These are phyloP conservation scores for Cladosporium austrohemisphaericum DNA, from an alignment of 2,329 filamentous ascomycete genomes.

Conservation along the genomic window DNA sequence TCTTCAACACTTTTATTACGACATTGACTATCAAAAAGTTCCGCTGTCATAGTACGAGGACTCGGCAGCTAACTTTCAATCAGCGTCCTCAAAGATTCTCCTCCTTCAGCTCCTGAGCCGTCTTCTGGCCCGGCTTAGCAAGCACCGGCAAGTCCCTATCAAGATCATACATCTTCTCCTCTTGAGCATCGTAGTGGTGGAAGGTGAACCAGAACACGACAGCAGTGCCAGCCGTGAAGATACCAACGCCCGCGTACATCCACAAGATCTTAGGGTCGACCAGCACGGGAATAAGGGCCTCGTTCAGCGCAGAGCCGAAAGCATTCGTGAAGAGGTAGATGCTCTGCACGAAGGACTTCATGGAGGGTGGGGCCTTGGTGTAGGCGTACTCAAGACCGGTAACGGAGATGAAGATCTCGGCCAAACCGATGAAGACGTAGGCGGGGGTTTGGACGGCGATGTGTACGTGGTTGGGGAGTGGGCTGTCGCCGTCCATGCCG, in stretches of 20 bases:
- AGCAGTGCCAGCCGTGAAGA: slow-evolving; percentile 22
- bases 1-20: too few species aligned
- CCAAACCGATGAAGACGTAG: slow-evolving; percentile 44
- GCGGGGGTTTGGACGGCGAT: slow-evolving; percentile 45
- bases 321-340: slow-evolving; percentile 53
- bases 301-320: slow-evolving; percentile 57
- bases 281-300: slow-evolving; percentile 58
- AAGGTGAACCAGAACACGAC: slow-evolving; percentile 30
- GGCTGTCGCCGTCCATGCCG: slow-evolving; percentile 30
- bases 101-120: slow-evolving; percentile 3
- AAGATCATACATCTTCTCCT: slow-evolving; percentile 50
- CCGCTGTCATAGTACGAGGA: too few species aligned
- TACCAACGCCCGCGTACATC: slow-evolving; percentile 45
- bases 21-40: too few species aligned
- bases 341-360: slow-evolving; percentile 48
- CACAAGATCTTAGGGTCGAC: slow-evolving; percentile 63
- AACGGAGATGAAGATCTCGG: slow-evolving; percentile 46
- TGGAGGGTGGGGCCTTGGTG: slow-evolving; percentile 43
- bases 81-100: not conserved
- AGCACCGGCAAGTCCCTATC: slow-evolving; percentile 27
- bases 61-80: not conserved
- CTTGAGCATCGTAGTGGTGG: slow-evolving; percentile 44
- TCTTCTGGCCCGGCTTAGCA: slow-evolving; percentile 3
- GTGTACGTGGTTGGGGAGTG: slow-evolving; percentile 41
- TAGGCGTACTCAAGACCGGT: slow-evolving; percentile 48